Conservation (phyloP, 2,329 filamentous ascomycete species). For the Claviceps sp. region DNA sequence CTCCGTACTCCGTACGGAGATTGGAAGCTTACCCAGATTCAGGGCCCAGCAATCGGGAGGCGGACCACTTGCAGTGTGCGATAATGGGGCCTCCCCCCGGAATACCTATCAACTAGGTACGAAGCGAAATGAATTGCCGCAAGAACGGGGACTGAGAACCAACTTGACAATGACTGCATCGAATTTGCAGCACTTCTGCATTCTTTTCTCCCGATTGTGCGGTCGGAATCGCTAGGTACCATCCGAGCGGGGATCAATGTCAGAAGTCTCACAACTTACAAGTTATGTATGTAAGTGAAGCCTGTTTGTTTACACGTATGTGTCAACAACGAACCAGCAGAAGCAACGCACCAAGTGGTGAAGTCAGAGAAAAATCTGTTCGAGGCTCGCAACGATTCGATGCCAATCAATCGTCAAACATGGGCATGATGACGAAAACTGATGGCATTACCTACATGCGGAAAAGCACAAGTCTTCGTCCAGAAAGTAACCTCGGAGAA, state of each 20-base stretch:
- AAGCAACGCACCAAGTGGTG: too few relatives aligned
- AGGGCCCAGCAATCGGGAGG: neutral
- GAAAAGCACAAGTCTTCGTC: too few relatives aligned
- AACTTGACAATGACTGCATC: conserved; percentile 3
- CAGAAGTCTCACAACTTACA: too few relatives aligned
- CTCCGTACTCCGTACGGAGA: too few relatives aligned
- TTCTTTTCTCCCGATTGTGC: neutral
- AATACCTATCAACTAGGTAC: conserved; percentile 9
- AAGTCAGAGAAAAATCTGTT: too few relatives aligned
- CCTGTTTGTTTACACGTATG: neutral
- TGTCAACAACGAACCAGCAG: neutral
- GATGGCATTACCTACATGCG: too few relatives aligned
- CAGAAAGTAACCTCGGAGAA: too few relatives aligned
- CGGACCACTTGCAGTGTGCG: neutral
- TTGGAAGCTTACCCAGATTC: neutral
- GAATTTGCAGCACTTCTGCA: neutral
- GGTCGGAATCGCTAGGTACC: neutral
- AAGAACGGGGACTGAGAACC: conserved; percentile 2
- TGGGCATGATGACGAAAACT: too few relatives aligned
- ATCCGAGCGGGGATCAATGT: neutral
- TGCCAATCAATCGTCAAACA: too few relatives aligned
- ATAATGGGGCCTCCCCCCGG: conserved; percentile 12
- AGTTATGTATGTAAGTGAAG: neutral
- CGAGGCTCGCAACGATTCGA: too few relatives aligned
- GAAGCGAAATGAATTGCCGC: conserved; percentile 19